Evolutionary conservation across 2,329 filamentous ascomycete genomes (phyloP), one percentile per base, ranked within the genome.

Genomic region (Nemania sp.): DNA sequence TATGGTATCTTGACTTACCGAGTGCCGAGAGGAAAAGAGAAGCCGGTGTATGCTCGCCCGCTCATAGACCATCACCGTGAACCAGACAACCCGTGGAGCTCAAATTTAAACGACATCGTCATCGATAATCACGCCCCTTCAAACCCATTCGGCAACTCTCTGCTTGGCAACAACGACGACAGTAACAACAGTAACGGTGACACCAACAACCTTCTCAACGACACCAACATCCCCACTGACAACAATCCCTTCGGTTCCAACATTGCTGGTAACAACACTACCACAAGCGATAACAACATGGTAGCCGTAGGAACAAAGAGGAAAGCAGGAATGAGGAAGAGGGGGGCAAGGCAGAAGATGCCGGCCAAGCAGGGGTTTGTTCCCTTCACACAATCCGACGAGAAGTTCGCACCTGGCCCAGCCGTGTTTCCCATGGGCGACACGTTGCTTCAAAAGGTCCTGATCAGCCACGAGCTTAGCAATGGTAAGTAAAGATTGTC

Each of bases 351-450:
- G n/a, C 12, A 21, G 6, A 37, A 7, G 15, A 34, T n/a, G n/a
- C n/a, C 18, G 43, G 15, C 17, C 40, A 45, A 18, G 2, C 1
- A n/a, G 37, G 20, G 32, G 7, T 42, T 71, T 15, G 12, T 63
- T 29, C 71, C 71, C 1, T 60, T 67, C 17, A 55, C 29, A 3
- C 63, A 65, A 32, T 45, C 56, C 12, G 68, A 65, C 32, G 60
- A 67, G 7, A 62, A 58, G 25, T 73, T 68, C 49, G 63, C 70
- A 2, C 61, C 63, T 0, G 76, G 76, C 0, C 73, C 73, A 45
- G 72, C 73, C 9, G 32, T 70, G 10, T 78, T 73, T 60, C 71
- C 71, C 2, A 70, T 75, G 53, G 78, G 76, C 2, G 78, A 80
- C 34, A 78, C 77, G 12, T 65, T 71, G 32, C 62, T 72, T 57